These are phyloP conservation scores for Volvox africanus DNA, from an alignment of 139 green algal genomes.

Conservation along the genomic window DNA sequence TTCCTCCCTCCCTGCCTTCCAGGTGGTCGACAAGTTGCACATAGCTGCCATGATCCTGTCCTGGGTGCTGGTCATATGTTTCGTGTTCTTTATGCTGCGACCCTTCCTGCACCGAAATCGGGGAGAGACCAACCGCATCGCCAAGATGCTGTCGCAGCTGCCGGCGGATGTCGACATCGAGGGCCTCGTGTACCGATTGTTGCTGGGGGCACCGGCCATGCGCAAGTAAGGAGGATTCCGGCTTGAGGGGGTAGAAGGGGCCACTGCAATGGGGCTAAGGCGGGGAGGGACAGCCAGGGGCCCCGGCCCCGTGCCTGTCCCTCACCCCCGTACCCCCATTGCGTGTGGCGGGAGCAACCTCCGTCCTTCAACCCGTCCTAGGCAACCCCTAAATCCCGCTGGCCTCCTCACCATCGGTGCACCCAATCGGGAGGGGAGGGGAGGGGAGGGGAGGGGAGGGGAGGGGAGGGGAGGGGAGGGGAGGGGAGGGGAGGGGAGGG, in stretches of 20 bases:
- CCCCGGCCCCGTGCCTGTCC: too few species aligned
- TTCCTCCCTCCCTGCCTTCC: not conserved
- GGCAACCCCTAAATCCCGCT: too few species aligned
- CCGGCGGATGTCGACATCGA: conserved; percentile 57
- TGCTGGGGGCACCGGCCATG: conserved; percentile 11
- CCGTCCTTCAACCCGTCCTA: too few species aligned
- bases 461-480: too few species aligned
- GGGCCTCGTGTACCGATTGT: conserved; percentile 35
- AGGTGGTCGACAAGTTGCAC: conserved; percentile 45
- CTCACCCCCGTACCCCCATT: too few species aligned
- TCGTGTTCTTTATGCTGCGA: conserved; percentile 54
- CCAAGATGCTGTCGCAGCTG: conserved; percentile 67
- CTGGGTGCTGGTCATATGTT: conserved; percentile 26
- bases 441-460: not conserved
- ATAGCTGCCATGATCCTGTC: conserved; percentile 45
- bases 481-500: too few species aligned
- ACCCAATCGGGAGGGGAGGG: not conserved
- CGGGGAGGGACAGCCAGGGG: too few species aligned
- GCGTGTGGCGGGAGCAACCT: too few species aligned
- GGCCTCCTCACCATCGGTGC: too few species aligned
- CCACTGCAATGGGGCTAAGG: too few species aligned
- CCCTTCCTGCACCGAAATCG: conserved; percentile 44
- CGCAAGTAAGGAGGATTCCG: not conserved
- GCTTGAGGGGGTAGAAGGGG: too few species aligned
- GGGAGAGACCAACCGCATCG: conserved; percentile 62